Evolutionary conservation across 148 eudicot species (phyloP), one percentile per base, ranked within the genome.

Genomic region (Vaccinium vitisidaea): DNA sequence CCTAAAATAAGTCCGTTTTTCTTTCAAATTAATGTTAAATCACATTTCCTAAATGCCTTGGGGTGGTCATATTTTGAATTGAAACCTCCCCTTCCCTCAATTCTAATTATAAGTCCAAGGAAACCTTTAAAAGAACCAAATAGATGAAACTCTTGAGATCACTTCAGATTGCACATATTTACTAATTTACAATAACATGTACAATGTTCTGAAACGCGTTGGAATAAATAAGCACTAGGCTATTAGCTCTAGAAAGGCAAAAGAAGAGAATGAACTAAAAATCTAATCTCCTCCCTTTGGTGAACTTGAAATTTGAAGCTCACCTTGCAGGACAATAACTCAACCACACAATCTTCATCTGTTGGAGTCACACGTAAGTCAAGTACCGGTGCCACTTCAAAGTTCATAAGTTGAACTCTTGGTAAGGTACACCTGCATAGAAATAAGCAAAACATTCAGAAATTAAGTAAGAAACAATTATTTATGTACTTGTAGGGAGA

Each of bases 321-420:
- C 85, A 95, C 98, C 96, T 91, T 93, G 94, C 98, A 96, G 85
- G 98, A 96, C 84, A 96, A 80, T 90, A 96, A 81, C 89, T 96
- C 94, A 80, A 96, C 95, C 16, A 80, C 80, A 79, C 98, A 96
- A 84, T 90, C 91, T 88, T 96, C 92, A 88, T 80, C 86, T 58
- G 94, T 92, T 86, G 96, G 90, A 36, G 83, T 93, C 76, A 96
- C 93, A 86, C 87, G 90, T 86, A 96, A 88, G 84, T 90, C 96
- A 82, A 96, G 18, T 77, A 94, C 95, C 73, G 98, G 98, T 19
- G 94, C 91, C 79, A 96, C 98, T 84, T 89, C 95, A 88, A 96
- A 93, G 85, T 89, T 96, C 69, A 96, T 87, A 84, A 96, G 90
- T 84, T 91, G 92, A 84, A 96, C 70, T 52, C 88, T 84, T 11